phyloP scores from a whole-genome alignment of 257 asterid species.

The Plantago elongata region DNA sequence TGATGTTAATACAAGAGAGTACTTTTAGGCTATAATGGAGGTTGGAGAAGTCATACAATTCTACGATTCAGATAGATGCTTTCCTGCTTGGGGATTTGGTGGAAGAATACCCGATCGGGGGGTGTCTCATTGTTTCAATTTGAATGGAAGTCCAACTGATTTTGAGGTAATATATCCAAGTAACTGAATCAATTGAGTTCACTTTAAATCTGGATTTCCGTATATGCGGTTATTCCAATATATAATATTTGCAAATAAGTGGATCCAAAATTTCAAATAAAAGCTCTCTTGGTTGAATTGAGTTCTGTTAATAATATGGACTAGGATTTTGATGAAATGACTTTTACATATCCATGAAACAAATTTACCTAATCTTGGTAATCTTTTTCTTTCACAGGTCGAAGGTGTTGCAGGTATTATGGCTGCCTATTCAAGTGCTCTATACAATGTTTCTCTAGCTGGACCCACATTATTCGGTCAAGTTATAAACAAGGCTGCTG shows the following conservation, averaged over 20 bases:
- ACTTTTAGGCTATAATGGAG: conserved; percentile 64
- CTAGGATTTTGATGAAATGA: too few species aligned
- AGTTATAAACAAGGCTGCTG: conserved; percentile 68
- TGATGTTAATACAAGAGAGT: neutral
- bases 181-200: neutral
- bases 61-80: conserved; percentile 70
- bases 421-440: conserved; percentile 64
- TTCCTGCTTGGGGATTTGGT: conserved; percentile 93
- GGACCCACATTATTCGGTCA: conserved; percentile 85
- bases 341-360: too few species aligned
- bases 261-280: neutral
- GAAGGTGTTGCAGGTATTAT: conserved; percentile 75
- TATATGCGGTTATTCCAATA: neutral
- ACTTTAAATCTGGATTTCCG: neutral
- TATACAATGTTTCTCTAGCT: conserved; percentile 49
- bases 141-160: conserved; percentile 49
- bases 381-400: conserved; percentile 32
- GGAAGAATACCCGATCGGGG: conserved; percentile 42
- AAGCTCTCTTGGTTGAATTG: too few species aligned
- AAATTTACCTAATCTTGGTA: too few species aligned
- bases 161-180: conserved; percentile 37
- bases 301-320: too few species aligned
- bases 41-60: conserved; percentile 83
- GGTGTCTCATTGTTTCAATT: conserved; percentile 71
- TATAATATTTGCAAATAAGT: neutral